Conservation (phyloP, 2,329 filamentous ascomycete species). For the Colletotrichum cereale region DNA sequence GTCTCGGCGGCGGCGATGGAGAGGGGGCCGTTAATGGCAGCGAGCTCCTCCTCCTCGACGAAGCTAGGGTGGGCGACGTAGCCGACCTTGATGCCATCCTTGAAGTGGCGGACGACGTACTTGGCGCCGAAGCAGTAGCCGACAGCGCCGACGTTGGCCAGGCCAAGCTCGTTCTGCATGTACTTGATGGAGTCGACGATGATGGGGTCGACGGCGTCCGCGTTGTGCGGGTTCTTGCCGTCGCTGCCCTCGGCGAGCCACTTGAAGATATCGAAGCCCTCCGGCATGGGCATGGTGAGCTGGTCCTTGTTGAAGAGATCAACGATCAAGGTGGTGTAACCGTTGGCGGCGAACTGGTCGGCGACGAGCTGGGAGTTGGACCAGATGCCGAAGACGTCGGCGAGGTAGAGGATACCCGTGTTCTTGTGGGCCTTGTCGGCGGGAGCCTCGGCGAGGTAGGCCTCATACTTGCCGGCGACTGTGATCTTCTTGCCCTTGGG, state of each 20-base stretch:
- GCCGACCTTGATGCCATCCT: conserved; percentile 74
- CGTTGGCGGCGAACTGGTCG: conserved; percentile 53
- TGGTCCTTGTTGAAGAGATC: conserved; percentile 56
- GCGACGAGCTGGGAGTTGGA: conserved; percentile 57
- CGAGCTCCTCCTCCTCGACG: conserved; percentile 75
- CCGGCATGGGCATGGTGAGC: conserved; percentile 59
- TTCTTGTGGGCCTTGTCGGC: conserved; percentile 55
- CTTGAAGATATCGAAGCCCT: conserved; percentile 47
- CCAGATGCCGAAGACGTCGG: conserved; percentile 66
- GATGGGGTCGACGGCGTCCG: conserved; percentile 50
- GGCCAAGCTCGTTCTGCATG: conserved; percentile 66
- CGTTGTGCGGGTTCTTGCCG: conserved; percentile 61
- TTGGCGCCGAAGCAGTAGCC: conserved; percentile 85
- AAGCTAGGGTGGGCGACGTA: conserved; percentile 84
- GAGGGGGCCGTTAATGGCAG: conserved; percentile 74
- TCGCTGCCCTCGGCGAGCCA: conserved; percentile 57
- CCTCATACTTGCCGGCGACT: conserved; percentile 59
- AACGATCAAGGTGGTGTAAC: conserved; percentile 54
- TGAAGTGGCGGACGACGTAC: conserved; percentile 78
- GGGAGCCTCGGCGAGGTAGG: conserved; percentile 64
- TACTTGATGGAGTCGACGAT: conserved; percentile 61
- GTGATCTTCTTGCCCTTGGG: conserved; percentile 61
- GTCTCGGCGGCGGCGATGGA: conserved; percentile 76
- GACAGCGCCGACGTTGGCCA: conserved; percentile 72
- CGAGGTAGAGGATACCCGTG: conserved; percentile 59